phyloP scores from a whole-genome alignment of 2,329 filamentous ascomycete species.

The Aspergillus pseudonomiae region DNA sequence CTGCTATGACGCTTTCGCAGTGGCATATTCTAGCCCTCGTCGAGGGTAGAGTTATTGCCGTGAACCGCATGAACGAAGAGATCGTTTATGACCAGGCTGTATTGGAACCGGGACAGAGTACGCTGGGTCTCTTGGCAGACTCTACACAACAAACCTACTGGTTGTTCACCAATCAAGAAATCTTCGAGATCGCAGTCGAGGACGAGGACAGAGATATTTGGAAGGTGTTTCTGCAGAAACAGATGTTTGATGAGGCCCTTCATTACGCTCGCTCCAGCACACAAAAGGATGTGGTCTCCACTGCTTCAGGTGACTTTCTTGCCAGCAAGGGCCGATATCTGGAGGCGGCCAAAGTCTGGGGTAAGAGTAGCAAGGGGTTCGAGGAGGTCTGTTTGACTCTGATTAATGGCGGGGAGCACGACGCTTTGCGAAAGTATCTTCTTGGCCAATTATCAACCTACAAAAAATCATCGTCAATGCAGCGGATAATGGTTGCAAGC shows the following conservation, averaged over 20 bases:
- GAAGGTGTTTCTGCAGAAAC: slow-evolving; percentile 85
- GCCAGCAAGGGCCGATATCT: slow-evolving; percentile 77
- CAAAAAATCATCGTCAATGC: slow-evolving; percentile 85
- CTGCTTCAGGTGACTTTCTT: slow-evolving; percentile 86
- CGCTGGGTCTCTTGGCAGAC: slow-evolving; percentile 84
- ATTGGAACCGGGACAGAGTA: slow-evolving; percentile 75
- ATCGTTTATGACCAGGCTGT: slow-evolving; percentile 88
- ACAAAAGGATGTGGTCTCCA: slow-evolving; percentile 89
- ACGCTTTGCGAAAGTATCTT: slow-evolving; percentile 88
- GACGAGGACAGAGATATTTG: slow-evolving; percentile 93
- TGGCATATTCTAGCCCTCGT: slow-evolving; percentile 89
- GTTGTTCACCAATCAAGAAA: slow-evolving; percentile 88
- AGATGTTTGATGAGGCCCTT: slow-evolving; percentile 86
- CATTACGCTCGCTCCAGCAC: slow-evolving; percentile 77
- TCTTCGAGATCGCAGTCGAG: slow-evolving; percentile 88
- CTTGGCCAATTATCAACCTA: slow-evolving; percentile 78
- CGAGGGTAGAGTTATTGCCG: slow-evolving; percentile 78
- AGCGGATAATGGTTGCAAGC: slow-evolving; percentile 89
- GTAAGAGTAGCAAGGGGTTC: slow-evolving; percentile 94
- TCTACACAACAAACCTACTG: slow-evolving; percentile 96
- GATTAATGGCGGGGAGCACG: slow-evolving; percentile 86
- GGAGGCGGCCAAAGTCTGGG: slow-evolving; percentile 88
- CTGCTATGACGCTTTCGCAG: slow-evolving; percentile 82
- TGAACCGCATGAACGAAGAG: slow-evolving; percentile 83
- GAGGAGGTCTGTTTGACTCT: slow-evolving; percentile 92